These are phyloP conservation scores for Auxenochlorella pyrenoidosa DNA, from an alignment of 139 green algal species.

Conservation along the genomic window DNA sequence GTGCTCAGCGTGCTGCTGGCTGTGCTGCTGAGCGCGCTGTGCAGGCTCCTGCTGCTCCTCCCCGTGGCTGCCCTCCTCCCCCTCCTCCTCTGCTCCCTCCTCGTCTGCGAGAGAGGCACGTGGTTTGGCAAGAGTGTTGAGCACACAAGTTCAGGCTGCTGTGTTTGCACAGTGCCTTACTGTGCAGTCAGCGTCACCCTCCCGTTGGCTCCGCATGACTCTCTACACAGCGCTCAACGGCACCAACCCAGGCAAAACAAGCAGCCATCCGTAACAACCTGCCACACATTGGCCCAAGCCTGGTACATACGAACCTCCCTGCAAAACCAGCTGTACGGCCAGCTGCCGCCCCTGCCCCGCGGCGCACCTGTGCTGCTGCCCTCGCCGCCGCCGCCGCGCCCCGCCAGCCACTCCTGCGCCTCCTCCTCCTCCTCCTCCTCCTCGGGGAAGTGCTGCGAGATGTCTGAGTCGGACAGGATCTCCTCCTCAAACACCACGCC, in stretches of 20 bases:
- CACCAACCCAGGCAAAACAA: too few relatives aligned
- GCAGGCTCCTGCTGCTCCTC: not conserved
- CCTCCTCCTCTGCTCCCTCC: not conserved
- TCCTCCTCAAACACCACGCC: slow-evolving; percentile 34
- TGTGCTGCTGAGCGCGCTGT: not conserved
- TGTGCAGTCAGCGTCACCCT: too few relatives aligned
- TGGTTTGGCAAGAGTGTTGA: not conserved
- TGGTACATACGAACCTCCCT: too few relatives aligned
- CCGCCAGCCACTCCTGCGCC: not conserved
- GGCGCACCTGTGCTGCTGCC: not conserved
- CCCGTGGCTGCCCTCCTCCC: not conserved
- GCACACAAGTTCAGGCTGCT: too few relatives aligned
- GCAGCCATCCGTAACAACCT: too few relatives aligned
- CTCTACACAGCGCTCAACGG: too few relatives aligned
- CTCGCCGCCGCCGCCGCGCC: not conserved
- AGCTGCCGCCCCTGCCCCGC: not conserved
- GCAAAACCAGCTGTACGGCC: not conserved
- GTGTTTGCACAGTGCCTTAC: too few relatives aligned
- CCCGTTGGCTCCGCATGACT: too few relatives aligned
- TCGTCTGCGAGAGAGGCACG: not conserved
- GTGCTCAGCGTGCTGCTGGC: not conserved
- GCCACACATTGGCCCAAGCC: too few relatives aligned
- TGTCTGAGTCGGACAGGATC: slow-evolving; percentile 47
- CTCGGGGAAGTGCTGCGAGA: slow-evolving; percentile 30
- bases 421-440: slow-evolving; percentile 30